phyloP scores from a whole-genome alignment of 768 basidiomycete genomes.

The Phaffia tasmanica region DNA sequence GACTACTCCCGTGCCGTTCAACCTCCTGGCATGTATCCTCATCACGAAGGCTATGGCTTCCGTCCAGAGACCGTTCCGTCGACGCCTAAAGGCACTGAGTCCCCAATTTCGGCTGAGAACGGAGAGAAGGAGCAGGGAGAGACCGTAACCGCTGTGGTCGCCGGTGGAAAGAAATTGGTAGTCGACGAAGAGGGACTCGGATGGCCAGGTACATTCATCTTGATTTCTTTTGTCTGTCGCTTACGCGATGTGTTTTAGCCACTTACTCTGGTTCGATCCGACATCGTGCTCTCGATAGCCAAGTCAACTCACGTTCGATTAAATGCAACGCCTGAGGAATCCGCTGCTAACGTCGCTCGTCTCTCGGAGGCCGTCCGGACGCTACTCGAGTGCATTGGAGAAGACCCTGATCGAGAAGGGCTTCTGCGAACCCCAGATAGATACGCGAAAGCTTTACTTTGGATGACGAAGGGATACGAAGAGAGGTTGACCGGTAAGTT shows the following conservation, averaged over 20 bases:
- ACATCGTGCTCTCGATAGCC: conserved; percentile 43
- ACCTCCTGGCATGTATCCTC: conserved; percentile 10
- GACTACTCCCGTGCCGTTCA: conserved; percentile 5
- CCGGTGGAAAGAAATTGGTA: conserved; percentile 26
- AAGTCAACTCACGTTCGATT: conserved; percentile 80
- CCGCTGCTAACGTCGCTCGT: conserved; percentile 57
- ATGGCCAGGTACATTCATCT: conserved; percentile 29
- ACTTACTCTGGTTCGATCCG: neutral
- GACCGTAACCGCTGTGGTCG: neutral
- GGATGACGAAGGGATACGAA: conserved; percentile 99
- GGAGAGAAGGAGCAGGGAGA: neutral
- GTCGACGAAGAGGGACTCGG: conserved; percentile 32
- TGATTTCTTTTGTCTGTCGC: neutral
- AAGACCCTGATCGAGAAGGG: conserved; percentile 93
- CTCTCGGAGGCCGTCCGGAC: conserved; percentile 77
- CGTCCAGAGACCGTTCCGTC: conserved; percentile 16
- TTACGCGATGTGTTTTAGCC: conserved; percentile 1
- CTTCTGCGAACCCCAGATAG: conserved; percentile 82
- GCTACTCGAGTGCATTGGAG: conserved; percentile 92
- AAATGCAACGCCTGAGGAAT: conserved; percentile 65
- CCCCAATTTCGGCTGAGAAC: neutral
- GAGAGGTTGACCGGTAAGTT: conserved; percentile 71
- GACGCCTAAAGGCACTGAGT: conserved; percentile 7
- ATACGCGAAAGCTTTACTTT: conserved; percentile 92
- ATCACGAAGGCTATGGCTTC: conserved; percentile 27